phyloP scores from a whole-genome alignment of 2,329 filamentous ascomycete species.

The Pseudogymnoascus sp. region DNA sequence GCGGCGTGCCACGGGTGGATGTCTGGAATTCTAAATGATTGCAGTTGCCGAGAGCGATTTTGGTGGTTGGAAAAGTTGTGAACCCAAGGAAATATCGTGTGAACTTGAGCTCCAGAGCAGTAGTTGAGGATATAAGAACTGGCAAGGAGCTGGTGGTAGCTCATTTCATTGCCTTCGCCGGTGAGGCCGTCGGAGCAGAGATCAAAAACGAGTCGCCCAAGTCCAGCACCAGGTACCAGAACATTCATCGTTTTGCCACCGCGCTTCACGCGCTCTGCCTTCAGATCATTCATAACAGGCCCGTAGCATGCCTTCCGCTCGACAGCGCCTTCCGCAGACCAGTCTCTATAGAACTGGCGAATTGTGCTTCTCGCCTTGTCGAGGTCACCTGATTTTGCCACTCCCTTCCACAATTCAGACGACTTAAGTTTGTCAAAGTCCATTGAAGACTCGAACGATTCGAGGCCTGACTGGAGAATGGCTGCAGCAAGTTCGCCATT shows the following conservation, averaged over 20 bases:
- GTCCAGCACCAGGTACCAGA: slow-evolving; percentile 81
- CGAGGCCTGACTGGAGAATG: slow-evolving; percentile 65
- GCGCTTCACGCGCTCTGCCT: slow-evolving; percentile 36
- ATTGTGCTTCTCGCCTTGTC: slow-evolving; percentile 91
- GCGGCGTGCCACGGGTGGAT: slow-evolving; percentile 59
- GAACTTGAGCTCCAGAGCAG: slow-evolving; percentile 52
- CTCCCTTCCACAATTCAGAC: slow-evolving; percentile 57
- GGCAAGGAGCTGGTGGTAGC: slow-evolving; percentile 90
- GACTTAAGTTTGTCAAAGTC: slow-evolving; percentile 12
- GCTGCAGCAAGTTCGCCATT: slow-evolving; percentile 78
- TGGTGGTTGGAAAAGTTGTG: slow-evolving; percentile 82
- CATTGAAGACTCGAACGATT: slow-evolving; percentile 49
- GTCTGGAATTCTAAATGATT: slow-evolving; percentile 70
- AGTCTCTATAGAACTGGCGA: slow-evolving; percentile 91
- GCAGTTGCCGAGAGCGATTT: slow-evolving; percentile 67
- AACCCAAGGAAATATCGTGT: slow-evolving; percentile 78
- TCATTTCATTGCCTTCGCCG: slow-evolving; percentile 89
- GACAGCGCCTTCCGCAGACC: slow-evolving; percentile 67
- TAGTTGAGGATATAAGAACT: slow-evolving; percentile 71
- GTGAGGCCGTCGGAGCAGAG: slow-evolving; percentile 66
- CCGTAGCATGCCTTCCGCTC: slow-evolving; percentile 75
- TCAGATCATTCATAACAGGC: slow-evolving; percentile 63
- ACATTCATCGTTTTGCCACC: slow-evolving; percentile 46
- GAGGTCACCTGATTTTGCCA: slow-evolving; percentile 66
- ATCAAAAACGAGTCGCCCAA: slow-evolving; percentile 86